phyloP scores from a whole-genome alignment of 768 basidiomycete genomes.

The Podaxis carcinomalis region DNA sequence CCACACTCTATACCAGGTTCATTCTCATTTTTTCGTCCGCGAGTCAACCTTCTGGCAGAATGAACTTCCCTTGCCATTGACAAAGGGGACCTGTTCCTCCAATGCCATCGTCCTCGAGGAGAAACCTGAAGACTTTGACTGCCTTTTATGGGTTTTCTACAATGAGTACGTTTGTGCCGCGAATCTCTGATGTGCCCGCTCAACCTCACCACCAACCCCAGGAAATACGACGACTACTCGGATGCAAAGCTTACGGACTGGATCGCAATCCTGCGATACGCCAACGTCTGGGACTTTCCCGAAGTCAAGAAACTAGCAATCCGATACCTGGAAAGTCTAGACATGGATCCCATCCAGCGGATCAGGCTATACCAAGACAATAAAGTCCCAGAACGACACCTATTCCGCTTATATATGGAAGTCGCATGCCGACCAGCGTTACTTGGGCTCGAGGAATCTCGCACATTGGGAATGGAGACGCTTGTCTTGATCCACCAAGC shows the following conservation, averaged over 20 bases:
- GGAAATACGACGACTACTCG: background rate
- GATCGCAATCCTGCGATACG: background rate
- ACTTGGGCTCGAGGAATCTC: conserved; percentile 49
- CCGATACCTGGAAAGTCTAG: background rate
- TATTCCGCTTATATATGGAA: background rate
- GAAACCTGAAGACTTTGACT: conserved; percentile 11
- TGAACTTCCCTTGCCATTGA: background rate
- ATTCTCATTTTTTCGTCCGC: conserved; percentile 15
- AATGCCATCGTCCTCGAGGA: conserved; percentile 11
- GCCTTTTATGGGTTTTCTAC: conserved; percentile 15
- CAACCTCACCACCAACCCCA: background rate
- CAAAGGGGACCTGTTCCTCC: conserved; percentile 1
- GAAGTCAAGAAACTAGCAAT: background rate
- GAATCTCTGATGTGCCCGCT: background rate
- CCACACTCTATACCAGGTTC: conserved; percentile 11
- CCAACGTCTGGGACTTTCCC: conserved; percentile 2
- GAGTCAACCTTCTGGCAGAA: conserved; percentile 12
- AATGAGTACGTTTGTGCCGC: conserved; percentile 10
- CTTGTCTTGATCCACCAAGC: conserved; percentile 48
- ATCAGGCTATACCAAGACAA: conserved; percentile 1
- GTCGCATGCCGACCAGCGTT: conserved; percentile 20
- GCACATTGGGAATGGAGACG: conserved; percentile 50
- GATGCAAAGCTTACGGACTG: background rate
- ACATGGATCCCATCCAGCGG: background rate
- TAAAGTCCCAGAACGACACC: background rate